Evolutionary conservation across 2,329 filamentous ascomycete genomes (phyloP).

Genomic region (Curvularia eragrostidis): DNA sequence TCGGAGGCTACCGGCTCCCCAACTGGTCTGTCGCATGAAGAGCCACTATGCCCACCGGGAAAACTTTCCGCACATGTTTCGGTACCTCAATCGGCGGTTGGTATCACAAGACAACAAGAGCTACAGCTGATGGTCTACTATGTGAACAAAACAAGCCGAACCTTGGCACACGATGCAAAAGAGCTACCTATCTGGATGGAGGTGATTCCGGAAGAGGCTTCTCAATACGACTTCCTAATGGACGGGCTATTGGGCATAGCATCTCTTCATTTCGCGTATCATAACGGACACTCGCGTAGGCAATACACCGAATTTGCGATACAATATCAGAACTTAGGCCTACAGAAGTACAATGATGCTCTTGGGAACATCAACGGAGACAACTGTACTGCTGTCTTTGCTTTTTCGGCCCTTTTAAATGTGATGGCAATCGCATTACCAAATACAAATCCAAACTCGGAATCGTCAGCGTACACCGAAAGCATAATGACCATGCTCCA

Average conservation of each 20-base stretch:
- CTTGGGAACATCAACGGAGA: constrained; percentile 8
- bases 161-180: constrained; percentile 1
- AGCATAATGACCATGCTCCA: constrained; percentile 2
- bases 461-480: not conserved
- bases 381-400: constrained; percentile 14
- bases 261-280: constrained; percentile 16
- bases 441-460: not conserved
- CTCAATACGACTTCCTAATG: constrained; percentile 14
- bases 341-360: constrained; percentile 10
- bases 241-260: constrained; percentile 18
- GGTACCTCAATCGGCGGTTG: not conserved
- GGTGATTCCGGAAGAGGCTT: constrained; percentile 16
- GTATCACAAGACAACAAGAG: constrained; percentile 5
- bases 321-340: constrained; percentile 4
- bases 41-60: not conserved
- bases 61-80: not conserved
- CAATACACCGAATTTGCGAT: constrained; percentile 15
- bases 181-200: constrained; percentile 9
- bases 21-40: not conserved
- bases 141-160: constrained; percentile 6
- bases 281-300: constrained; percentile 7
- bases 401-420: constrained; percentile 10
- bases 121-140: constrained; percentile 4
- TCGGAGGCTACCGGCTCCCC: constrained; percentile 1
- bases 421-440: constrained; percentile 12